Conservation (phyloP, 148 eudicot species). For the Chenopodium berlandieri region DNA sequence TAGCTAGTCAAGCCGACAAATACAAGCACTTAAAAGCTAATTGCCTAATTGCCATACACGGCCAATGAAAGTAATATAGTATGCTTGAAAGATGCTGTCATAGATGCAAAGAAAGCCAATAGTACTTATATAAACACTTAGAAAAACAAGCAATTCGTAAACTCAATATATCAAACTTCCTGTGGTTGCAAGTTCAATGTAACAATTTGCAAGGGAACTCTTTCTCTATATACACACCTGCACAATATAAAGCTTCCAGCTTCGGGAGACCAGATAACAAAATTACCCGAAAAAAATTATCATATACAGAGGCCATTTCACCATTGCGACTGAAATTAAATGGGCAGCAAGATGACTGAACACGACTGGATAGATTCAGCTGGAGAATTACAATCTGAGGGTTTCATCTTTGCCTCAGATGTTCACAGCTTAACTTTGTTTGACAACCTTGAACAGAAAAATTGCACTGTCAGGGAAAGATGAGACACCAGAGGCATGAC, state of each 20-base stretch:
- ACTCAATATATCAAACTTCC: constrained; percentile 6
- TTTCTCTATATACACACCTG: constrained; percentile 20
- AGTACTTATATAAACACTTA: not conserved
- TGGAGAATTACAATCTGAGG: not conserved
- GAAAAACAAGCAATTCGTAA: not conserved
- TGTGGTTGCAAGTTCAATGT: constrained; percentile 19
- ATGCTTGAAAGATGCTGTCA: not conserved
- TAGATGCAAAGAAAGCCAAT: not conserved
- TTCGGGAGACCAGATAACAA: not conserved
- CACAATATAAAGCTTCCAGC: constrained; percentile 14
- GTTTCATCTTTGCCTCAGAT: not conserved
- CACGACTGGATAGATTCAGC: constrained; percentile 4
- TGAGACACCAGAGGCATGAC: not conserved
- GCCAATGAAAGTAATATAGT: not conserved
- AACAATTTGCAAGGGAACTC: not conserved
- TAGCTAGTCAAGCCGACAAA: no score
- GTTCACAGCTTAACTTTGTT: constrained; percentile 11
- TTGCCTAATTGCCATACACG: no score
- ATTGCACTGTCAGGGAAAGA: not conserved
- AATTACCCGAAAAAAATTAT: constrained; percentile 9
- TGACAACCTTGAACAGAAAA: constrained; percentile 20
- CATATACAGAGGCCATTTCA: constrained; percentile 22
- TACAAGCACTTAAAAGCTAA: no score
- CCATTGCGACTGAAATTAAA: constrained; percentile 1
- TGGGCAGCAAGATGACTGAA: not conserved